Base-by-base conservation (phyloP, 495 filamentous ascomycete genomes). In the Pyronema domesticum region DNA sequence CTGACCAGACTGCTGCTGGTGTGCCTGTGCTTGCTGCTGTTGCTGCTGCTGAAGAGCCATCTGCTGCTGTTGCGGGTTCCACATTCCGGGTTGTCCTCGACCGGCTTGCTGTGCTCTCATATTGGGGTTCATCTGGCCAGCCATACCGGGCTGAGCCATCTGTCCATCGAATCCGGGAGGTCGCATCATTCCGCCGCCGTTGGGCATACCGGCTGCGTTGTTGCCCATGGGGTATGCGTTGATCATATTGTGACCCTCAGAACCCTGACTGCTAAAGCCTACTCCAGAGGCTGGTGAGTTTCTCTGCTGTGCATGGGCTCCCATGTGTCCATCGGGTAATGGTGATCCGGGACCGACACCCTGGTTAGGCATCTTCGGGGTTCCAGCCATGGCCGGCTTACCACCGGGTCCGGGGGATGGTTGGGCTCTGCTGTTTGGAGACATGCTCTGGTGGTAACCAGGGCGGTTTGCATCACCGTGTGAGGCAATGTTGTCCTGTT, bases 321-420 rank as follows among this genome's bases (percentile, higher is more conserved):
- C 67, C 73, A 84, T 80, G 34, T 72, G 66, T 19, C 83, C 84
- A 55, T 83, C 86, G 2, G 86, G 82, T 59, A 89, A 76, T 8
- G 91, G 89, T 30, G 89, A 95, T 19, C 79, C 80, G 45, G 88
- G 87, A 55, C 80, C 81, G 44, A 74, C 74, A 5, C 23, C 23
- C 52, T 81, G 79, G 60, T 76, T 76, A 14, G 56, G 59, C 74
- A 95, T 85, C 69, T 94, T 89, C n/a, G 88, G 86, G 14, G 85
- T 88, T 51, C 81, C 80, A 46, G 53, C 48, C 62, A 64, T 64
- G 48, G 63, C 58, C 2, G 87, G 79, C 72, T 88, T 91, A 75
- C 94, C 91, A 19, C 74, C 74, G 7, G 91, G 89, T 60, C 87
- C 89, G 51, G 91, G 91, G 11, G 91, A 96, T 23, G 86, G 79